Percentiles rank a stretch among this genome's conserved stretches.
These are phyloP conservation scores for Hypoxylon crocopeplum DNA, from an alignment of 495 filamentous ascomycete genomes.

Conservation along the genomic window DNA sequence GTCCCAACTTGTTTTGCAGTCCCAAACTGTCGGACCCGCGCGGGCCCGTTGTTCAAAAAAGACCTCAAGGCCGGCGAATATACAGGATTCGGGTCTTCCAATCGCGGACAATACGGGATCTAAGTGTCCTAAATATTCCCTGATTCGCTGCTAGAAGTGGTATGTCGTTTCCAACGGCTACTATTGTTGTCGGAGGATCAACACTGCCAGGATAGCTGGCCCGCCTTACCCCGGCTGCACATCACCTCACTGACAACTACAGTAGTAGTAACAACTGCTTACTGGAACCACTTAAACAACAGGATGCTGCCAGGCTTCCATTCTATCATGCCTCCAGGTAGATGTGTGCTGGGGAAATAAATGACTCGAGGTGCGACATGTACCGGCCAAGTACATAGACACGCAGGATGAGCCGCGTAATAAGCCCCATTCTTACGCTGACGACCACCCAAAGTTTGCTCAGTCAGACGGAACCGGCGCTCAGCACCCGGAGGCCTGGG, in stretches of 20 bases:
- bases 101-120: conserved; percentile 9
- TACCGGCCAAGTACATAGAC: neutral
- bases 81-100: neutral
- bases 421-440: conserved; percentile 3
- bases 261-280: conserved; percentile 5
- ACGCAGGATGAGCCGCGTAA: conserved; percentile 12
- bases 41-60: conserved; percentile 11
- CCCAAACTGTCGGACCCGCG: conserved; percentile 6
- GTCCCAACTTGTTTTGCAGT: neutral
- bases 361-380: no score
- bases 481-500: conserved; percentile 9
- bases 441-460: conserved; percentile 5
- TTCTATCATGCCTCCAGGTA: neutral
- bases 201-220: conserved; percentile 16
- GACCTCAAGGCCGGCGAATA: neutral
- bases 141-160: no score
- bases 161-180: neutral
- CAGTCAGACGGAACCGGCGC: conserved; percentile 6
- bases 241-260: conserved; percentile 24
- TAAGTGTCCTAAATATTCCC: neutral
- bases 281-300: neutral
- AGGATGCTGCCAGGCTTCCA: neutral
- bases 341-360: no score
- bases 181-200: conserved; percentile 18
- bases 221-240: conserved; percentile 28